phyloP scores from a whole-genome alignment of 768 basidiomycete genomes.

The Hydnomerulius pinastri region DNA sequence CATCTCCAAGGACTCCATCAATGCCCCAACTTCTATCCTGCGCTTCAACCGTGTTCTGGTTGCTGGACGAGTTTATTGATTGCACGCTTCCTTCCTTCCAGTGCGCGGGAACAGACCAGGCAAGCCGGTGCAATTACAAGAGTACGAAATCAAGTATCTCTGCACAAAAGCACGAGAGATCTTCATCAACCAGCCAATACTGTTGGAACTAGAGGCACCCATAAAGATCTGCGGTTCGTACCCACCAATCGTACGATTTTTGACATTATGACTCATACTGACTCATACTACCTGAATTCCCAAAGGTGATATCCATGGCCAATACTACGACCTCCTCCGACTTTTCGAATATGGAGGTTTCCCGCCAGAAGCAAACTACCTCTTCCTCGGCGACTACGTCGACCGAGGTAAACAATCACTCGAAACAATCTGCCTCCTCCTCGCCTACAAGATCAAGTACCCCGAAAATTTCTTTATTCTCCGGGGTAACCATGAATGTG shows the following conservation, averaged over 20 bases:
- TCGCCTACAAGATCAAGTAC: slow-evolving; percentile 99
- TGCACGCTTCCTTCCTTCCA: slow-evolving; percentile 36
- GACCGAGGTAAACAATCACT: slow-evolving; percentile 98
- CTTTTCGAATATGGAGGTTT: slow-evolving; percentile 99
- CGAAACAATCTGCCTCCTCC: slow-evolving; percentile 98
- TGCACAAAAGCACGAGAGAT: slow-evolving; percentile 99
- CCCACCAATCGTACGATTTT: slow-evolving; percentile 1
- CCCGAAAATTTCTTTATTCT: slow-evolving; percentile 99
- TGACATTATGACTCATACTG: slow-evolving; percentile 27
- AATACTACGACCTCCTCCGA: slow-evolving; percentile 98
- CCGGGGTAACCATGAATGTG: slow-evolving; percentile 98
- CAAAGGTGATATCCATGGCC: slow-evolving; percentile 96
- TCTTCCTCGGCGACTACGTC: slow-evolving; percentile 99
- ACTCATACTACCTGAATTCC: slow-evolving; percentile 22
- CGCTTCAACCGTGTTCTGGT: not conserved
- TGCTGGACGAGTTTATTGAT: slow-evolving; percentile 18
- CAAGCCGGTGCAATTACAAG: slow-evolving; percentile 95
- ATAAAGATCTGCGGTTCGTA: slow-evolving; percentile 98
- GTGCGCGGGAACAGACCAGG: slow-evolving; percentile 98
- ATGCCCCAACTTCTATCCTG: slow-evolving; percentile 2
- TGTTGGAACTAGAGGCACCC: slow-evolving; percentile 96
- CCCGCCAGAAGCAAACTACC: slow-evolving; percentile 99
- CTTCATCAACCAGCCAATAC: slow-evolving; percentile 98
- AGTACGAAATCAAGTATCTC: slow-evolving; percentile 99
- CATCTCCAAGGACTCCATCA: not conserved